A percentile compares a stretch with the other conserved stretches of the same genome.
Conservation (phyloP, 2,329 filamentous ascomycete species). For the Fusarium euwallaceae region DNA sequence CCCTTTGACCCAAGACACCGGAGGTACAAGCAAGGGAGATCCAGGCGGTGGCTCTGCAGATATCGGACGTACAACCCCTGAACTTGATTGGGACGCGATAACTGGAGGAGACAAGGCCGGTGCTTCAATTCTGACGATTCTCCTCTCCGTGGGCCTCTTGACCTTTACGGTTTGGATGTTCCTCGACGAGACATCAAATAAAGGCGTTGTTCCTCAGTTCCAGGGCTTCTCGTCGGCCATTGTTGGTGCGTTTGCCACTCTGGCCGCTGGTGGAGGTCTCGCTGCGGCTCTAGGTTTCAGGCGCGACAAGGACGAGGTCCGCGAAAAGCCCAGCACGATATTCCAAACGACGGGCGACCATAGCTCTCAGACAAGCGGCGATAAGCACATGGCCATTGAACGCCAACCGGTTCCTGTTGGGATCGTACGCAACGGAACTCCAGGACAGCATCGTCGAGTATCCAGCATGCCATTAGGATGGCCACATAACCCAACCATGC, state of each 20-base stretch:
- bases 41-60: conserved; percentile 62
- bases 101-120: conserved; percentile 75
- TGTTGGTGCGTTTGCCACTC: conserved; percentile 33
- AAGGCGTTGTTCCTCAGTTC: conserved; percentile 50
- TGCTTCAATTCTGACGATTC: conserved; percentile 73
- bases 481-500: conserved; percentile 51
- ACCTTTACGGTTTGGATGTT: conserved; percentile 65
- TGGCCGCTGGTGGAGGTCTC: conserved; percentile 41
- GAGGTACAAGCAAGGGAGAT: conserved; percentile 68
- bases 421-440: conserved; percentile 36
- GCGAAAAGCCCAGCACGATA: conserved; percentile 41
- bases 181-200: conserved; percentile 60
- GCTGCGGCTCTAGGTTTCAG: conserved; percentile 38
- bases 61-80: conserved; percentile 54
- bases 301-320: conserved; percentile 21
- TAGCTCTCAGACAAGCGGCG: conserved; percentile 39
- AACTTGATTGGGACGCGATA: conserved; percentile 46
- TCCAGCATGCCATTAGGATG: conserved; percentile 56
- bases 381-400: conserved; percentile 28
- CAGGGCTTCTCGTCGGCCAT: conserved; percentile 43
- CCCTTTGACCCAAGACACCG: conserved; percentile 64
- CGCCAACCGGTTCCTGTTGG: conserved; percentile 33
- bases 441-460: conserved; percentile 41
- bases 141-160: conserved; percentile 67
- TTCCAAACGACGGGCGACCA: conserved; percentile 31